Evolutionary conservation across 2,329 filamentous ascomycete genomes (phyloP).

Genomic region (Didymella keratinophila): DNA sequence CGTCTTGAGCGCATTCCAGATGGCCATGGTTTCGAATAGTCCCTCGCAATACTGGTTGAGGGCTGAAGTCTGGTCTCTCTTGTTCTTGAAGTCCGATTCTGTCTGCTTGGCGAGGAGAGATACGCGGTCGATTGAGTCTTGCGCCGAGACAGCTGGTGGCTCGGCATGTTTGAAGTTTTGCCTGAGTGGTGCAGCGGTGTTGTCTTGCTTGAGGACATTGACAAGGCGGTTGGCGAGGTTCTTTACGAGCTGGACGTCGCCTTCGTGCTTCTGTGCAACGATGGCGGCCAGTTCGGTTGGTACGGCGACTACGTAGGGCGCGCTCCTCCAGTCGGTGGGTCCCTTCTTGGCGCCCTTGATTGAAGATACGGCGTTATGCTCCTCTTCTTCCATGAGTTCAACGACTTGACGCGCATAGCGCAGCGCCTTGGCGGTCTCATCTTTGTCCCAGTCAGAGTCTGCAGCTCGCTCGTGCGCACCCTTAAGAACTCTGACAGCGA

Average conservation of each 20-base stretch:
- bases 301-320: conserved; percentile 52
- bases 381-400: conserved; percentile 52
- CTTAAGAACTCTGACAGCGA: conserved; percentile 48
- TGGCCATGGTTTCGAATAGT: conserved; percentile 45
- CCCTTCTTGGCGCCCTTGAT: conserved; percentile 24
- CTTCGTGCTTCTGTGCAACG: conserved; percentile 49
- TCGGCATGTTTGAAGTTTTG: not conserved
- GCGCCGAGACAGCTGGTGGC: not conserved
- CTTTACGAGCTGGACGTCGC: conserved; percentile 51
- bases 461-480: conserved; percentile 48
- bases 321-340: conserved; percentile 37
- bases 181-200: conserved; percentile 26
- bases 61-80: not conserved
- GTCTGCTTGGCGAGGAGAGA: conserved; percentile 4
- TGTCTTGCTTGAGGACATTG: conserved; percentile 38
- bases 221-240: conserved; percentile 53
- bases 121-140: conserved; percentile 19
- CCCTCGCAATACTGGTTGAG: conserved; percentile 23
- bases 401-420: conserved; percentile 51
- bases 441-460: conserved; percentile 47
- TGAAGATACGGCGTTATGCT: conserved; percentile 45
- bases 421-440: conserved; percentile 50
- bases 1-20: conserved; percentile 56
- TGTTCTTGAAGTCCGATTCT: conserved; percentile 23
- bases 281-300: conserved; percentile 55